phyloP scores from a whole-genome alignment of 2,329 filamentous ascomycete species.

The Ustulina deusta region DNA sequence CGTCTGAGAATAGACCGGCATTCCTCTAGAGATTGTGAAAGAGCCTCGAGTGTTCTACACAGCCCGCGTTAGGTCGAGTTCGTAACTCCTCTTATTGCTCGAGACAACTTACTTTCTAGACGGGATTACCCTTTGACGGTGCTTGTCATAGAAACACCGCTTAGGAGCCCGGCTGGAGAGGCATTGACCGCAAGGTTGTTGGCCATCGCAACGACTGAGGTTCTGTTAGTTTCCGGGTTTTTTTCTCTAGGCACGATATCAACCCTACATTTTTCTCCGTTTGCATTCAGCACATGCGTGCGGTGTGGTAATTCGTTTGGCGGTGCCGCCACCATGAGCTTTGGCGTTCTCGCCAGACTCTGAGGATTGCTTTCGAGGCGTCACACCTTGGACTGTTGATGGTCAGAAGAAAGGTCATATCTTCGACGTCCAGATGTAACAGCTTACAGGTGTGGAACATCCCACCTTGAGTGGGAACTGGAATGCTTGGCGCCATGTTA shows the following conservation, averaged over 20 bases:
- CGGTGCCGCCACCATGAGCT: conserved; percentile 47
- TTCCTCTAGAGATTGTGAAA: conserved; percentile 74
- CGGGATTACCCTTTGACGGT: conserved; percentile 79
- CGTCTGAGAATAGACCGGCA: conserved; percentile 72
- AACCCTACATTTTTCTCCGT: conserved; percentile 76
- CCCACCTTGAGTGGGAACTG: conserved; percentile 62
- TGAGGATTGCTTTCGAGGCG: conserved; percentile 61
- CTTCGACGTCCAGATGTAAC: background rate
- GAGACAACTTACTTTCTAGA: conserved; percentile 74
- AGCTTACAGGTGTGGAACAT: conserved; percentile 63
- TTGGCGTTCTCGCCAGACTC: conserved; percentile 55
- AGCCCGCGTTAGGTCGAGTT: conserved; percentile 39
- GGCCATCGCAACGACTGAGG: conserved; percentile 77
- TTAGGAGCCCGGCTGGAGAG: conserved; percentile 84
- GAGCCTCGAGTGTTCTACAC: conserved; percentile 67
- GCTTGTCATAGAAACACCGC: conserved; percentile 83
- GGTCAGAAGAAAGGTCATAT: conserved; percentile 33
- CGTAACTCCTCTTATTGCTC: background rate
- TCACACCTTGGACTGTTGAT: conserved; percentile 61
- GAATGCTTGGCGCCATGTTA: conserved; percentile 60
- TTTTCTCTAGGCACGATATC: conserved; percentile 28
- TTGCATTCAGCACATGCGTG: conserved; percentile 68
- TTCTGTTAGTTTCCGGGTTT: conserved; percentile 45
- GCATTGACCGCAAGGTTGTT: conserved; percentile 85
- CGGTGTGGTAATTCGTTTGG: conserved; percentile 53